Evolutionary conservation across 208 protist genomes (phyloP), one percentile per base, ranked within the genome.

Genomic region (Trypanosoma theileri): DNA sequence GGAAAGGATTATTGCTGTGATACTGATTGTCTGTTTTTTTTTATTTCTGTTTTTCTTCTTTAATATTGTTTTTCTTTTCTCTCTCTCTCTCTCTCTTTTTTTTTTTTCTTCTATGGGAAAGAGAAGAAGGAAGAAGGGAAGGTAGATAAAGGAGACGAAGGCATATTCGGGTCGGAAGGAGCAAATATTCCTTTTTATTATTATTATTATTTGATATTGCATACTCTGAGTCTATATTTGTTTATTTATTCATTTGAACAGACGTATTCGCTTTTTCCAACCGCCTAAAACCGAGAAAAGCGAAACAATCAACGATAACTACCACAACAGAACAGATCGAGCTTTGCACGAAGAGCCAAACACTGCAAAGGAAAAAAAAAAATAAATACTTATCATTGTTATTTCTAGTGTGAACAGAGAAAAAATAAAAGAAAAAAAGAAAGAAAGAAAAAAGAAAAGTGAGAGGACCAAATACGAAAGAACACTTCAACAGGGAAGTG

Each of bases 371-470:
- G 17, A 42, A 41, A 24, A 2, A 55, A 69, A 59, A 19, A 2
- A 55, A 69, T 48, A 19, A 50, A 41, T 40, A 63, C 28, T 35
- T 35, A 35, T 35, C 28, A 35, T 1, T 35, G 28, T 6, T 6
- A 35, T 35, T 6, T 8, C 28, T 6, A 35, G 28, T 35, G 28
- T 35, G 28, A 35, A 35, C 28, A 35, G 28, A 35, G 28, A 35
- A 35, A 6, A 35, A 9, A 41, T 68, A 55, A 40, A 54, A 51
- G 28, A 21, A 66, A 59, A 50, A 41, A 51, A 16, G 46, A 61
- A 60, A 54, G 31, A 41, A 31, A 60, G 26, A 28, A 46, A 3
- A 0, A n/a, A 55, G 28, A 21, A 51, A 65, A n/a, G 6, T 54
- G 11, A 55, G 22, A 42, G 44, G 59, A 58, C 48, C 41, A 58